Evolutionary conservation across 441 rosid genomes (phyloP), one percentile per base, ranked within the genome.

Genomic region (Mallotus japonicus): DNA sequence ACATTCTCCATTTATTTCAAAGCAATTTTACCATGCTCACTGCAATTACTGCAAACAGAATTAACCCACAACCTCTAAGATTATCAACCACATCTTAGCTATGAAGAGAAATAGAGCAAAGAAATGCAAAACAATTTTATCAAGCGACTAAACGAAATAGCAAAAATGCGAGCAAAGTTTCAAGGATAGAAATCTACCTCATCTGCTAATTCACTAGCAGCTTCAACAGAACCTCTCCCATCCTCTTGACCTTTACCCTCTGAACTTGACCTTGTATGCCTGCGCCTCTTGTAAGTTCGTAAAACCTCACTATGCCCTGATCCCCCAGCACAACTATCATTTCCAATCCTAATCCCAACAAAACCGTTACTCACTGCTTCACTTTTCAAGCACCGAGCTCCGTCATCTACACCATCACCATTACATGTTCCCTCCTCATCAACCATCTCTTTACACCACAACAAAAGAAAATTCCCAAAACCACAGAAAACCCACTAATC

Each of bases 221-320:
- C 83, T 69, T 78, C 87, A 20, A 37, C 40, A 62, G 86, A 82
- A 72, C 72, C 55, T 68, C 76, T 80, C 65, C 75, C 82, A 64
- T 79, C 82, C 68, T 73, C 80, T 15, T 66, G 82, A 83, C 67
- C 64, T 68, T 81, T 82, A 13, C 75, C 65, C 58, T 76, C 86
- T 14, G 88, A 83, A 79, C 78, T 74, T n/a, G 82, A 78, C 63
- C 76, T 82, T 37, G 69, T 76, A 62, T 42, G 78, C 84, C 79
- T 91, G 34, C 95, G 83, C 80, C 99, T 86, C 90, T 91, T 95
- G 82, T 90, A 91, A 13, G 91, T 89, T 70, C 73, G 88, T 20
- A 88, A 49, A 61, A 75, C 72, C 74, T 80, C 86, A 62, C 78
- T 65, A 53, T 64, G 78, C 20, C 80, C 76, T 1, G 85, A 85